Percentiles rank a stretch among this genome's conserved stretches.
phyloP scores from a whole-genome alignment of 164 flowering plant species.

The Buxus sempervirens region DNA sequence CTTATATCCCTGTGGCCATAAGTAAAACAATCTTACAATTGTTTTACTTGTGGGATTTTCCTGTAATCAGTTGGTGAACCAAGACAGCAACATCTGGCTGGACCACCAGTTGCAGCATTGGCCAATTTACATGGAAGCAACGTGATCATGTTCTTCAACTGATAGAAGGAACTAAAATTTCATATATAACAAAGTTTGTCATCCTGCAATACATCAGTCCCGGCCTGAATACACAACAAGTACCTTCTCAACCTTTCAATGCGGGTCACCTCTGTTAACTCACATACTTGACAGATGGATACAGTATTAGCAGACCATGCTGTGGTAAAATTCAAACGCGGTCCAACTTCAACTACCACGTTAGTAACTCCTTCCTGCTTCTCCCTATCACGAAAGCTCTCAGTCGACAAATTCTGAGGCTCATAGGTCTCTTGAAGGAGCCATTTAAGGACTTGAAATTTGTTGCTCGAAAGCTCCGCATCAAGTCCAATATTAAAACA shows the following conservation, averaged over 20 bases:
- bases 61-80: no score
- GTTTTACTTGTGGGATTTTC: no score
- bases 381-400: slow-evolving; percentile 64
- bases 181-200: slow-evolving; percentile 16
- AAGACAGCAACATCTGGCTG: no score
- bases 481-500: slow-evolving; percentile 73
- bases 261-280: slow-evolving; percentile 67
- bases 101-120: no score
- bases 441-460: slow-evolving; percentile 62
- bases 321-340: slow-evolving; percentile 84
- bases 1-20: slow-evolving; percentile 33
- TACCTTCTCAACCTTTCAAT: slow-evolving; percentile 89
- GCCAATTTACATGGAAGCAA: no score
- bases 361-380: slow-evolving; percentile 24
- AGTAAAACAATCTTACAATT: no score
- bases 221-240: slow-evolving; percentile 42
- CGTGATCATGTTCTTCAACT: no score
- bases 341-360: slow-evolving; percentile 82
- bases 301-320: slow-evolving; percentile 99
- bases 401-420: slow-evolving; percentile 65
- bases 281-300: slow-evolving; percentile 78
- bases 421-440: slow-evolving; percentile 77
- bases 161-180: no score
- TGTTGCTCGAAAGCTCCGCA: slow-evolving; percentile 49
- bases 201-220: slow-evolving; percentile 34